Base-by-base conservation (phyloP, 2,329 filamentous ascomycete genomes). In the Cladosporium phlei region DNA sequence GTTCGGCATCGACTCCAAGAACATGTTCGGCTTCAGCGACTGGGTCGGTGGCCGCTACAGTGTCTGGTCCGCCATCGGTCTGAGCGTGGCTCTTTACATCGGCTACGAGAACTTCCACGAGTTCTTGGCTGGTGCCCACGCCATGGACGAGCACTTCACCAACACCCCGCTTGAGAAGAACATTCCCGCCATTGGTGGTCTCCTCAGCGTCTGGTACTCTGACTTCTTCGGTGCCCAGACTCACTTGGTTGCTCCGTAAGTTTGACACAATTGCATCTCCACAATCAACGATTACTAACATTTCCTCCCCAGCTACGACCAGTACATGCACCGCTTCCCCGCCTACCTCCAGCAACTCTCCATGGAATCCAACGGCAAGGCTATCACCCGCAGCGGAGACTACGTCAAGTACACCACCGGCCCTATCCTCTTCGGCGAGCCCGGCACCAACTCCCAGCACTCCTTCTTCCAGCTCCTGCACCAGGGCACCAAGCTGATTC, bases 381-480 rank as follows among this genome's bases (percentile, higher is more conserved):
- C 86, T 52, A 89, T 97, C 64, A 95, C 91, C 52, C 88, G 93
- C 62, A 85, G 81, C 48, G 84, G 89, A 28, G 80, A 84, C 55
- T 85, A 94, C 51, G 90, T 95, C 65, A 95, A 95, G 75, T 98
- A 98, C 77, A 96, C 90, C 49, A 98, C 93, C 28, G 91, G 93
- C 38, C 82, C 93, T 46, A 91, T 98, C 66, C 76, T 98, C 54
- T 98, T 98, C 66, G 93, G 93, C 65, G 93, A 98, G 78, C 93
- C 93, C 45, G 94, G 89, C 71, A 98, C 93, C 69, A 98, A 98
- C 67, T 93, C 93, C 34, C 93, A 98, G 76, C 93, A 98, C 80
- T 97, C 93, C 52, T 98, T 98, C 83, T 98, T 95, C 85, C 93
- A 98, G 79, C 85, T 98, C 38, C 83, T 98, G 50, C 93, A 98